phyloP scores from a whole-genome alignment of 1,284 basidiomycete species.

The Heterobasidion annosum region DNA sequence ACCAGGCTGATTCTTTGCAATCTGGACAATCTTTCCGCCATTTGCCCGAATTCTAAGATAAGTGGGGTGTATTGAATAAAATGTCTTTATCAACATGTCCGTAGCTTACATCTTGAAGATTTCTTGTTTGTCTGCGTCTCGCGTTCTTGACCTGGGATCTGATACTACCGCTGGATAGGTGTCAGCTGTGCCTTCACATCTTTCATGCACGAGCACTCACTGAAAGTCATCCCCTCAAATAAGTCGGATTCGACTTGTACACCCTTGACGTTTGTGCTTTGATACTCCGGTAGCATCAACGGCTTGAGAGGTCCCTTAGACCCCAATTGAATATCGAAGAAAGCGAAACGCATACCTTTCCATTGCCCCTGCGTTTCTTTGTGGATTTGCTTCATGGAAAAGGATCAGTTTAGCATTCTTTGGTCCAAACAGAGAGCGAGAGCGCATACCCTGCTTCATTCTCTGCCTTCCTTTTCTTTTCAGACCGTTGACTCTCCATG shows the following conservation, averaged over 20 bases:
- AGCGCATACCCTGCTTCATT: conserved; percentile 19
- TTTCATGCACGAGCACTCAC: conserved; percentile 33
- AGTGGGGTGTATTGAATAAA: background rate
- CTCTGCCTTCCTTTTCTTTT: conserved; percentile 67
- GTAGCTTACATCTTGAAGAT: conserved; percentile 50
- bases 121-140: conserved; percentile 57
- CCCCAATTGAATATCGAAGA: background rate
- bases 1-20: conserved; percentile 38
- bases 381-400: conserved; percentile 32
- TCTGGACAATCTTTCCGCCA: conserved; percentile 68
- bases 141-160: conserved; percentile 63
- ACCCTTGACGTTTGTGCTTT: conserved; percentile 51
- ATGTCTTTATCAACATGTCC: too few relatives aligned
- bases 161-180: conserved; percentile 57
- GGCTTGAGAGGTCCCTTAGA: conserved; percentile 27
- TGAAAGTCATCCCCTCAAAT: conserved; percentile 71
- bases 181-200: too few relatives aligned
- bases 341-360: conserved; percentile 35
- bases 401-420: too few relatives aligned
- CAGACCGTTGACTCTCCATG: conserved; percentile 48
- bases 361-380: conserved; percentile 53
- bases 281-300: conserved; percentile 53
- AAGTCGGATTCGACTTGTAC: conserved; percentile 52
- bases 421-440: too few relatives aligned
- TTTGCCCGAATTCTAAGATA: conserved; percentile 58